Percentiles rank a stretch among this genome's conserved stretches.
These are phyloP conservation scores for Williopsis jadinii DNA, from an alignment of 1,139 yeast genomes.

Conservation along the genomic window DNA sequence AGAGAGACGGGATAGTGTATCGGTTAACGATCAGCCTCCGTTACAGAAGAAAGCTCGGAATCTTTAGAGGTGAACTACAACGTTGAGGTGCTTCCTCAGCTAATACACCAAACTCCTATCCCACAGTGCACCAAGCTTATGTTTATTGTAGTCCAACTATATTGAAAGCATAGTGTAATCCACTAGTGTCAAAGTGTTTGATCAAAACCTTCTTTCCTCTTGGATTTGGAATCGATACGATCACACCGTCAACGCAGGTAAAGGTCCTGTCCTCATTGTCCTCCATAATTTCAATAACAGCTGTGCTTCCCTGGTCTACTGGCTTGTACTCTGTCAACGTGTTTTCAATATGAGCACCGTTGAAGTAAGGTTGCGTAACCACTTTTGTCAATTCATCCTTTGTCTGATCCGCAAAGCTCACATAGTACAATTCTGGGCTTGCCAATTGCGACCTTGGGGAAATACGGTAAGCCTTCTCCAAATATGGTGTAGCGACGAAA, in stretches of 20 bases:
- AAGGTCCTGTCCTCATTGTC: constrained; percentile 14
- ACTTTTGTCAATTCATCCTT: constrained; percentile 39
- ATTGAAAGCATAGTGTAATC: constrained; percentile 6
- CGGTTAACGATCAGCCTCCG: constrained; percentile 3
- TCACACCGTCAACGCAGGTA: constrained; percentile 11
- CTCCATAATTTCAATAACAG: constrained; percentile 4
- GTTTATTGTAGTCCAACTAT: constrained; percentile 6
- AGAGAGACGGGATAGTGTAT: constrained; percentile 9
- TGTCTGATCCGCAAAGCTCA: constrained; percentile 42
- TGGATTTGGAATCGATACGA: constrained; percentile 9
- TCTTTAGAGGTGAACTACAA: neutral
- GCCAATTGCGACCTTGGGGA: constrained; percentile 62
- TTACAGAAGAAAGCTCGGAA: constrained; percentile 11
- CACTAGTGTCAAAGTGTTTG: constrained; percentile 4
- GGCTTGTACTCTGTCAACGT: constrained; percentile 37
- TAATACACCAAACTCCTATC: too few species aligned
- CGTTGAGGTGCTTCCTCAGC: too few species aligned
- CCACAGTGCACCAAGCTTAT: neutral
- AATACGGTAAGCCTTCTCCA: constrained; percentile 65
- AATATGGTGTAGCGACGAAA: constrained; percentile 50
- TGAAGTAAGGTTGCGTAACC: constrained; percentile 51
- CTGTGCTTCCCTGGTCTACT: constrained; percentile 20
- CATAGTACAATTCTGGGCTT: constrained; percentile 42
- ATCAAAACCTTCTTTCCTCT: constrained; percentile 10
- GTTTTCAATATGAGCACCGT: constrained; percentile 47